Percentiles rank a stretch among this genome's conserved stretches.
Evolutionary conservation across 1,284 basidiomycete species (phyloP).

Genomic region (Marasmius fiardii): DNA sequence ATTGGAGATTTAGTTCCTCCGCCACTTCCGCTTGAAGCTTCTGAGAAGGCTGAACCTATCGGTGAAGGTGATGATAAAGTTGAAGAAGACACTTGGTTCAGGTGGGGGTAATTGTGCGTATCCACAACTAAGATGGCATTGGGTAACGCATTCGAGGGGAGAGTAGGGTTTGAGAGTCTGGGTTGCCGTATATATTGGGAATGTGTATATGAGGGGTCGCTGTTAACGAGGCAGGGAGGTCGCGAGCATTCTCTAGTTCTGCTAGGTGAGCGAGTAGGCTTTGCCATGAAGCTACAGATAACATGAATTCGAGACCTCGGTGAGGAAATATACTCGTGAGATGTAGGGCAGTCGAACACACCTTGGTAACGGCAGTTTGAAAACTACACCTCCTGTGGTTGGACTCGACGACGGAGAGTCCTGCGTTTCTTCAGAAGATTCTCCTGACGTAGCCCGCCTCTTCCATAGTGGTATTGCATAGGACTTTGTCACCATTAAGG

Average conservation of each 20-base stretch:
- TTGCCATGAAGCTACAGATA: slow-evolving; percentile 36
- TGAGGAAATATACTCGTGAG: too few species aligned
- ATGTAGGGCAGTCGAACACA: slow-evolving; percentile 23
- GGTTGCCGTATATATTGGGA: background rate
- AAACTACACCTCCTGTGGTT: slow-evolving; percentile 32
- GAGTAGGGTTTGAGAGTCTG: slow-evolving; percentile 9
- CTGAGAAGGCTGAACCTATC: background rate
- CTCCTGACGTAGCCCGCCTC: slow-evolving; percentile 26
- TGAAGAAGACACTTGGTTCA: slow-evolving; percentile 13
- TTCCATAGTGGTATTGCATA: slow-evolving; percentile 65
- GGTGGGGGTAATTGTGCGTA: slow-evolving; percentile 11
- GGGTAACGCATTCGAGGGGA: slow-evolving; percentile 8
- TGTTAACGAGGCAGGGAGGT: slow-evolving; percentile 44
- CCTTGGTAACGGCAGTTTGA: slow-evolving; percentile 62
- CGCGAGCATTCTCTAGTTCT: slow-evolving; percentile 28
- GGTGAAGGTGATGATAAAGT: background rate
- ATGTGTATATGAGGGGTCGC: slow-evolving; percentile 23
- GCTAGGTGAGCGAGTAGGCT: slow-evolving; percentile 28
- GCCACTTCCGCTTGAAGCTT: background rate
- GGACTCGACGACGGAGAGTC: slow-evolving; percentile 20
- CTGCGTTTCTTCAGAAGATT: slow-evolving; percentile 26
- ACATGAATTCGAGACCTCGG: background rate
- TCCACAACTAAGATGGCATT: slow-evolving; percentile 8
- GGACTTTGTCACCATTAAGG: slow-evolving; percentile 53
- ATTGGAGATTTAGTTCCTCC: background rate